A percentile compares a stretch with the other conserved stretches of the same genome.
phyloP scores from a whole-genome alignment of 1,284 basidiomycete species.

The Ganoderma meredithae region DNA sequence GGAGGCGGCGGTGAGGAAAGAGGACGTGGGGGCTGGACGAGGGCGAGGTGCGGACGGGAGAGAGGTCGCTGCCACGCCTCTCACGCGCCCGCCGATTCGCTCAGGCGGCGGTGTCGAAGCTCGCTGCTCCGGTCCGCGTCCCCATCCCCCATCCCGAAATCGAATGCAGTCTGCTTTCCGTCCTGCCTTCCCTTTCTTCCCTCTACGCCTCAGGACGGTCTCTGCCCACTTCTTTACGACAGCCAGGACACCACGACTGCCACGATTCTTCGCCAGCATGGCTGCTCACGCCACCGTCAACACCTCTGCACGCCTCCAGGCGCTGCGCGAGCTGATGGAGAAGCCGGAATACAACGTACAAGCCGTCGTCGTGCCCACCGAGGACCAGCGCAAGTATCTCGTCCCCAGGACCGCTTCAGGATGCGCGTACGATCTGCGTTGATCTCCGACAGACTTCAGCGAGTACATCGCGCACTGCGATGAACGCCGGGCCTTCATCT shows the following conservation, averaged over 20 bases:
- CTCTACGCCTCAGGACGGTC: not conserved
- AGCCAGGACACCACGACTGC: constrained; percentile 4
- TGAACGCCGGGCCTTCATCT: constrained; percentile 86
- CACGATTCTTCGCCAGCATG: constrained; percentile 36
- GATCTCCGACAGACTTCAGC: constrained; percentile 73
- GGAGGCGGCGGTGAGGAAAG: constrained; percentile 5
- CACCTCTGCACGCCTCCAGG: constrained; percentile 66
- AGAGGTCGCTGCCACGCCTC: constrained; percentile 17
- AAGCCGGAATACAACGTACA: constrained; percentile 63
- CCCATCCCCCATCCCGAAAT: not conserved
- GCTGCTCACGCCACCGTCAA: constrained; percentile 54
- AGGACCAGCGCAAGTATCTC: constrained; percentile 81
- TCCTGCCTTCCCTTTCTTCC: constrained; percentile 7
- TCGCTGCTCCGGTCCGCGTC: constrained; percentile 11
- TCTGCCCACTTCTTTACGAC: constrained; percentile 7
- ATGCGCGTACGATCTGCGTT: constrained; percentile 11
- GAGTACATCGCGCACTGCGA: constrained; percentile 91
- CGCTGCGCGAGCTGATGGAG: constrained; percentile 73
- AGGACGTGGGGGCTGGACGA: constrained; percentile 2
- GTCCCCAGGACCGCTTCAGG: not conserved
- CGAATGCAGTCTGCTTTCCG: constrained; percentile 1
- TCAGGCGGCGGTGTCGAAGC: constrained; percentile 9
- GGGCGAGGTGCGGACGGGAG: not conserved
- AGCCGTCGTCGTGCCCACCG: constrained; percentile 83
- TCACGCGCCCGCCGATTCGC: constrained; percentile 9